Evolutionary conservation across 2,329 filamentous ascomycete genomes (phyloP).

Genomic region (Nectriaceae sp.): DNA sequence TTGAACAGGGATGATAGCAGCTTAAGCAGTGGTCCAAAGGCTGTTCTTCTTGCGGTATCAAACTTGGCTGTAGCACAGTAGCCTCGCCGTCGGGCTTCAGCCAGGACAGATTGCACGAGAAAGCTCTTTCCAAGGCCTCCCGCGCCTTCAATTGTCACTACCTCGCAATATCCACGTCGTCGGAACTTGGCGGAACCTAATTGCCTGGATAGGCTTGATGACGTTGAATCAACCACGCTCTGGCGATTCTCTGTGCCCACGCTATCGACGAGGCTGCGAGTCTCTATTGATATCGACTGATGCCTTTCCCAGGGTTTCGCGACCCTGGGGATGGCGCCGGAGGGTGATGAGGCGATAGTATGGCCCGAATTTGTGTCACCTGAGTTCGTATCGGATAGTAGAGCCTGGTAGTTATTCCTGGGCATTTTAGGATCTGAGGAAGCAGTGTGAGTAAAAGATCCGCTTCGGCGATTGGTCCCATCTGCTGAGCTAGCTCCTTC

Average conservation of each 20-base stretch:
- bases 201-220: slow-evolving; percentile 54
- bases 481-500: slow-evolving; percentile 62
- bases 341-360: slow-evolving; percentile 49
- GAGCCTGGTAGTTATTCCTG: slow-evolving; percentile 42
- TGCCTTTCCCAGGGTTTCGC: slow-evolving; percentile 54
- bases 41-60: slow-evolving; percentile 59
- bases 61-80: slow-evolving; percentile 70
- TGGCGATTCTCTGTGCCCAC: slow-evolving; percentile 44
- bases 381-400: slow-evolving; percentile 44
- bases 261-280: slow-evolving; percentile 48
- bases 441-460: slow-evolving; percentile 49
- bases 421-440: slow-evolving; percentile 43
- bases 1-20: slow-evolving; percentile 67
- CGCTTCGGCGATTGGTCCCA: slow-evolving; percentile 50
- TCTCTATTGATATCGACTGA: slow-evolving; percentile 52
- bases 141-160: slow-evolving; percentile 61
- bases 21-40: slow-evolving; percentile 65
- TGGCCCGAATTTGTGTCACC: slow-evolving; percentile 47
- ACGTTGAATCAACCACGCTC: slow-evolving; percentile 48
- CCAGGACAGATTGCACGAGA: slow-evolving; percentile 63
- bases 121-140: slow-evolving; percentile 67
- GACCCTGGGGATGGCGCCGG: slow-evolving; percentile 39
- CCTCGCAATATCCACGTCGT: slow-evolving; percentile 63
- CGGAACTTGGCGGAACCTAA: slow-evolving; percentile 60
- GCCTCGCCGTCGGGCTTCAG: slow-evolving; percentile 61